phyloP scores from a whole-genome alignment of 345 rosid genomes.

The Turnera subulata region DNA sequence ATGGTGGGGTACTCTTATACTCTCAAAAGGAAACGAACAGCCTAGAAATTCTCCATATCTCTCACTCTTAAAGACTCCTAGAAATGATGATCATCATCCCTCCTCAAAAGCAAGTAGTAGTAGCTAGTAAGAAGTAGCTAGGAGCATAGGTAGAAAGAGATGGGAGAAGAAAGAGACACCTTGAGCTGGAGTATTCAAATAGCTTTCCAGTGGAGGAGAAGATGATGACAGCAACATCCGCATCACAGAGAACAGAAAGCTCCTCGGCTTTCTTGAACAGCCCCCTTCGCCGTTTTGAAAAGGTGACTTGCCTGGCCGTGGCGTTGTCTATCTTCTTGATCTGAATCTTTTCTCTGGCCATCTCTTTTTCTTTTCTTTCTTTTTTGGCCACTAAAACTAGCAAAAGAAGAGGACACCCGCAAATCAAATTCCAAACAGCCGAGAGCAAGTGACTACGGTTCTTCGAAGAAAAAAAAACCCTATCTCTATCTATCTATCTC shows the following conservation, averaged over 20 bases:
- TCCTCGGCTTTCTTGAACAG: slow-evolving; percentile 24
- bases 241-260: slow-evolving; percentile 25
- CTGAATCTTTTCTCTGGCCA: slow-evolving; percentile 30
- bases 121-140: background rate
- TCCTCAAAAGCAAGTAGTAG: background rate
- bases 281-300: slow-evolving; percentile 24
- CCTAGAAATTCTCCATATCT: slow-evolving; percentile 1
- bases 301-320: slow-evolving; percentile 22
- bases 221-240: slow-evolving; percentile 23
- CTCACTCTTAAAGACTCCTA: background rate
- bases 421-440: no score
- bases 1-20: no score
- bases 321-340: slow-evolving; percentile 26
- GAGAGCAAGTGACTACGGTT: no score
- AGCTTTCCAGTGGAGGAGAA: slow-evolving; percentile 20
- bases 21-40: background rate
- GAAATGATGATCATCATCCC: background rate
- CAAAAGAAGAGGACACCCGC: no score
- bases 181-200: slow-evolving; percentile 20
- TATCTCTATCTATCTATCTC: no score
- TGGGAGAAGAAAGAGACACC: slow-evolving; percentile 2
- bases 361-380: background rate
- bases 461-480: no score
- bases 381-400: background rate
- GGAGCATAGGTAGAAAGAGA: background rate